Percentiles rank a stretch among this genome's conserved stretches.
phyloP scores from a whole-genome alignment of 768 basidiomycete species.

The Termitomyces sp. region DNA sequence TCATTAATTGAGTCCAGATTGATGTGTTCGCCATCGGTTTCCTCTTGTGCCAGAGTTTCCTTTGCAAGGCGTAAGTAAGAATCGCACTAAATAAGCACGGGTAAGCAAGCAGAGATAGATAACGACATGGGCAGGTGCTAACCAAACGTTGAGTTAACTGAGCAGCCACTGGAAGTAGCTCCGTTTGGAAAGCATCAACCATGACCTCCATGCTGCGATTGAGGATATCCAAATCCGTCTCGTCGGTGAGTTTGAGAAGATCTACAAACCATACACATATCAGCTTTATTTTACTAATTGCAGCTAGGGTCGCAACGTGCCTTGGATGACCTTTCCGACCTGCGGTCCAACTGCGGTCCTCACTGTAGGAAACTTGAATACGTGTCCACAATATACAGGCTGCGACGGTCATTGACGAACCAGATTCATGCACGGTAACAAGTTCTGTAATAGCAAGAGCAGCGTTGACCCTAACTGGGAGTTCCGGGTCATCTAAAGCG shows the following conservation, averaged over 20 bases:
- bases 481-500: conserved; percentile 71
- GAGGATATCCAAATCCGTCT: conserved; percentile 83
- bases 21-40: conserved; percentile 39
- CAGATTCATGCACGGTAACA: conserved; percentile 56
- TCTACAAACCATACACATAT: conserved; percentile 33
- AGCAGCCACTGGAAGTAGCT: conserved; percentile 80
- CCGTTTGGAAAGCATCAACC: conserved; percentile 80
- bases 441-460: conserved; percentile 77
- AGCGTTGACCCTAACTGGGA: conserved; percentile 83
- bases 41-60: conserved; percentile 56
- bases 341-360: conserved; percentile 64
- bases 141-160: conserved; percentile 77
- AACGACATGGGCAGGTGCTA: conserved; percentile 20
- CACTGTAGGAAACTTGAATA: conserved; percentile 35
- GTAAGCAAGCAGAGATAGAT: background rate
- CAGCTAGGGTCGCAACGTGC: conserved; percentile 28
- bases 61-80: conserved; percentile 76
- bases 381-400: background rate
- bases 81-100: conserved; percentile 50
- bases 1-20: conserved; percentile 53
- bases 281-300: background rate
- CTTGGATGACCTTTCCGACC: conserved; percentile 85
- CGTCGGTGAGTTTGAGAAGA: conserved; percentile 85
- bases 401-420: conserved; percentile 28
- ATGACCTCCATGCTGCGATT: conserved; percentile 81